Percentiles rank a stretch among this genome's conserved stretches.
phyloP scores from a whole-genome alignment of 768 basidiomycete genomes.

The Tricholoma saponaceum region DNA sequence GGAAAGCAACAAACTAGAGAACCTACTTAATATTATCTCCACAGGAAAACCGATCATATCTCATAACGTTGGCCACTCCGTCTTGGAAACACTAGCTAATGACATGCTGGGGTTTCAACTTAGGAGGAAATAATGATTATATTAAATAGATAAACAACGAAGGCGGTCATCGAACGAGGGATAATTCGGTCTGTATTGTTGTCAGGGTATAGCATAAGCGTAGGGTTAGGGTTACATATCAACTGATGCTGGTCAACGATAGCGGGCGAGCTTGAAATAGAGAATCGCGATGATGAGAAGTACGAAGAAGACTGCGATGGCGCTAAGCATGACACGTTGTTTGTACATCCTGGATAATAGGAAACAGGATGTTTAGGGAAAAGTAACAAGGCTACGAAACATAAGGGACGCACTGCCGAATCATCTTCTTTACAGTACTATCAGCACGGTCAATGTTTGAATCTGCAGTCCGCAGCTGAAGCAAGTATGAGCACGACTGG shows the following conservation, averaged over 20 bases:
- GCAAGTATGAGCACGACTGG: neutral
- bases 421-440: slow-evolving; percentile 90
- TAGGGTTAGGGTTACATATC: neutral
- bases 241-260: neutral
- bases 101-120: too few relatives aligned
- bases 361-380: neutral
- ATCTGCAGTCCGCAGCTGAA: slow-evolving; percentile 76
- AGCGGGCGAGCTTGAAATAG: slow-evolving; percentile 47
- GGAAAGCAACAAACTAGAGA: too few relatives aligned
- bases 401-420: slow-evolving; percentile 64
- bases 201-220: neutral
- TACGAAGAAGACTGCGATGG: slow-evolving; percentile 75
- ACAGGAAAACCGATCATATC: too few relatives aligned
- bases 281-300: slow-evolving; percentile 70
- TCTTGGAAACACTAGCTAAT: too few relatives aligned
- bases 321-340: slow-evolving; percentile 75
- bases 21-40: too few relatives aligned
- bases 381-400: neutral
- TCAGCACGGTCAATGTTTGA: slow-evolving; percentile 81
- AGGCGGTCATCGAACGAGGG: neutral
- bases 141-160: neutral
- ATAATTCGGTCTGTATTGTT: neutral
- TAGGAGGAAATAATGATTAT: too few relatives aligned
- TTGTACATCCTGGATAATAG: slow-evolving; percentile 80
- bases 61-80: too few relatives aligned